phyloP scores from a whole-genome alignment of 805 yeast genomes.

The Cyberlindnera bimundalis region DNA sequence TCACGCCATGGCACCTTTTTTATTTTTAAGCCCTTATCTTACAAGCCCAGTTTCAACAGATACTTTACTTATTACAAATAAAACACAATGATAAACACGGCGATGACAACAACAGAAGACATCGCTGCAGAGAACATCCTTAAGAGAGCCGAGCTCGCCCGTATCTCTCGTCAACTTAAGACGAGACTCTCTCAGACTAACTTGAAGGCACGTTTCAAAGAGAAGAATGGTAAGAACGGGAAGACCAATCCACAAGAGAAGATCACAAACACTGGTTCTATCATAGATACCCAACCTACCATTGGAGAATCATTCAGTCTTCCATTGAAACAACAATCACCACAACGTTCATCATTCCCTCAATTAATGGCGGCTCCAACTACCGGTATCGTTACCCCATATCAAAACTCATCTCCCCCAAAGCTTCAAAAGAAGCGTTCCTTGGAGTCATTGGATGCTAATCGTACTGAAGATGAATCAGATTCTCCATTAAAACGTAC shows the following conservation, averaged over 20 bases:
- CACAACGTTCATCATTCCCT: neutral
- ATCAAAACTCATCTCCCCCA: neutral
- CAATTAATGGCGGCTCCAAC: conserved; percentile 8
- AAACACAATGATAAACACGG: neutral
- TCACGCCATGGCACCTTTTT: neutral
- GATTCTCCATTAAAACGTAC: conserved; percentile 20
- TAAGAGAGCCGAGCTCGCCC: conserved; percentile 43
- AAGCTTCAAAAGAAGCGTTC: conserved; percentile 19
- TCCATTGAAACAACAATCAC: neutral
- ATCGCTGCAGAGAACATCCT: conserved; percentile 41
- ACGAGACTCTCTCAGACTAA: conserved; percentile 41
- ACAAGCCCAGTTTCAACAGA: too few species aligned
- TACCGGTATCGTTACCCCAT: neutral
- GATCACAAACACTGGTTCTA: too few species aligned
- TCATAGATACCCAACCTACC: too few species aligned
- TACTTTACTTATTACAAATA: too few species aligned
- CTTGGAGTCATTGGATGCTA: conserved; percentile 21
- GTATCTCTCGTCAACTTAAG: conserved; percentile 43
- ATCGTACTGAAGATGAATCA: conserved; percentile 23
- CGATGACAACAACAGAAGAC: conserved; percentile 31
- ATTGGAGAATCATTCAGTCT: neutral
- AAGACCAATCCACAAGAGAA: too few species aligned
- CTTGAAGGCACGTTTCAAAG: conserved; percentile 26
- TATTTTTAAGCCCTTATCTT: too few species aligned
- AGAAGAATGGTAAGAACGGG: conserved; percentile 9